phyloP scores from a whole-genome alignment of 2,329 filamentous ascomycete species.

The Xylariales sp. region DNA sequence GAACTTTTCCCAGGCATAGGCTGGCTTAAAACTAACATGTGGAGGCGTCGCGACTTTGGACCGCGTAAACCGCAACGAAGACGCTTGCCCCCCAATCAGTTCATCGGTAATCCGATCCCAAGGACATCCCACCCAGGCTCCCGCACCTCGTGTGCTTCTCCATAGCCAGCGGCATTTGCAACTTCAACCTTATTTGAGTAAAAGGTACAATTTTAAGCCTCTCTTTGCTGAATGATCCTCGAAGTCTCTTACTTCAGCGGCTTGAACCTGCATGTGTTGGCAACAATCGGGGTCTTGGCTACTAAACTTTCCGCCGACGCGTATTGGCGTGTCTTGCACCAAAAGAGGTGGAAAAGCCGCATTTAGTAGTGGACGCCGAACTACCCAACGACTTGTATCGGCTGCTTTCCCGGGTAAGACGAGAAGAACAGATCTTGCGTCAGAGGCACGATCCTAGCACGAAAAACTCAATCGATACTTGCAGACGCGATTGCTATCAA shows the following conservation, averaged over 20 bases:
- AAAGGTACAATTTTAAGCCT: too few species aligned
- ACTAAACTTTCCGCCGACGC: constrained; percentile 9
- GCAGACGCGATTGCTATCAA: neutral
- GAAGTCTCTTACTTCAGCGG: too few species aligned
- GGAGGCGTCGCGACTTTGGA: constrained; percentile 4
- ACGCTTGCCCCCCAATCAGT: neutral
- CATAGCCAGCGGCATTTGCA: neutral
- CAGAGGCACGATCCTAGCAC: neutral
- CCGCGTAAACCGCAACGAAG: constrained; percentile 1
- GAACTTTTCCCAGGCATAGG: too few species aligned
- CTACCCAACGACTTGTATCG: too few species aligned
- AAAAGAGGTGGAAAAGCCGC: constrained; percentile 10
- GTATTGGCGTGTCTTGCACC: constrained; percentile 10
- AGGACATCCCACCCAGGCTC: neutral
- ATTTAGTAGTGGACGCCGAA: constrained; percentile 7
- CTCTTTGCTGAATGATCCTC: too few species aligned
- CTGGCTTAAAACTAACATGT: neutral
- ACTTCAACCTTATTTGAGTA: too few species aligned
- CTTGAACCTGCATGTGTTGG: too few species aligned
- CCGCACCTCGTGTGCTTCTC: too few species aligned
- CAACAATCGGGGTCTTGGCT: too few species aligned
- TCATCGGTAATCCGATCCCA: neutral
- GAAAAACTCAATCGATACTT: too few species aligned
- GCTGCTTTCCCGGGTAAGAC: neutral
- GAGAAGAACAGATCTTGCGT: neutral